Evolutionary conservation across 148 eudicot genomes (phyloP), one percentile per base, ranked within the genome.

Genomic region (Arctostaphylos glauca): DNA sequence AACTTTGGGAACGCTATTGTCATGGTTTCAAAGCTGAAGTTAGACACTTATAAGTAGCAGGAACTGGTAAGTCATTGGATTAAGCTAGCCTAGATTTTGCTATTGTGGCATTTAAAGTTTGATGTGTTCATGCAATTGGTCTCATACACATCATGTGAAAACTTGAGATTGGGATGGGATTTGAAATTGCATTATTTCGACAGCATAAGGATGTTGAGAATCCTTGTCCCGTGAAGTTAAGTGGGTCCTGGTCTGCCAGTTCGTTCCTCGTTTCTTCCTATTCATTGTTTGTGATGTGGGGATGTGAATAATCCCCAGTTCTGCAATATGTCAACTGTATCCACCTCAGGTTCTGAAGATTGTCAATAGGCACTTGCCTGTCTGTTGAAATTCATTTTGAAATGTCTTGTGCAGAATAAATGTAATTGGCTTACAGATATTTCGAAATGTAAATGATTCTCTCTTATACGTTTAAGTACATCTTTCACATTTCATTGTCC

Each of bases 91-190:
- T 53, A 66, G 53, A 21, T 18, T 52, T 52, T 46, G 43, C 38
- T 46, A 13, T 70, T 72, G 43, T 81, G 50, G 60, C 76, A 52
- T 19, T 50, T 70, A 13, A 81, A 70, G 83, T 64, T 67, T 66
- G 64, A 19, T 59, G 38, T 16, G 49, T 19, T 77, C 66, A 77
- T 19, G 66, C 10, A 19, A 74, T 21, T 43, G 56, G 54, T 77
- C n/a, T 53, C 46, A 15, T 77, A 19, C 48, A 6, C 14, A 55
- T 52, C 43, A n/a, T 14, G 1, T 25, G 5, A 31, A 49, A 58
- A 38, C 31, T 49, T 50, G 75, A 66, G 58, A 67, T 50, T 2
- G 75, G 6, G 58, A 38, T 50, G 59, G 74, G 76, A 67, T 50
- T 47, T 25, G 81, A 46, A 59, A 4, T n/a, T 78, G 54, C 3